Percentiles rank a stretch among this genome's conserved stretches.
phyloP scores from a whole-genome alignment of 305 asterid species.

The Solanum hybrid region DNA sequence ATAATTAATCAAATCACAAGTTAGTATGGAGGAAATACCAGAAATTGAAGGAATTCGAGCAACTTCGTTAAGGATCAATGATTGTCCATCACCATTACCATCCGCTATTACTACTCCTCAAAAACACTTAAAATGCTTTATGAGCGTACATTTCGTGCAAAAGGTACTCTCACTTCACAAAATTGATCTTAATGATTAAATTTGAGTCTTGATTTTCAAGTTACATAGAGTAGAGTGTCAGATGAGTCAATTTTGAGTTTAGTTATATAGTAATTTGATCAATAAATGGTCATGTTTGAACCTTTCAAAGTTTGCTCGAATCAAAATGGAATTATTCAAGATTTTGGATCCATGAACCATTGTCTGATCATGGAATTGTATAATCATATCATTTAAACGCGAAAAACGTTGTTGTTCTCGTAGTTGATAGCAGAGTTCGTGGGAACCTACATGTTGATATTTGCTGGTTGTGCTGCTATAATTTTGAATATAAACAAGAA shows the following conservation, averaged over 20 bases:
- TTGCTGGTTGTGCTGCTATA: constrained; percentile 1
- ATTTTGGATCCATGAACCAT: neutral
- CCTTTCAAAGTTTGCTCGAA: neutral
- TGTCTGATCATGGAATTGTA: neutral
- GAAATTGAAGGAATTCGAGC: neutral
- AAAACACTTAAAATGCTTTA: neutral
- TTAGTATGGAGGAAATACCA: neutral
- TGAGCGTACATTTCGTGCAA: neutral
- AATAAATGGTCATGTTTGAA: neutral
- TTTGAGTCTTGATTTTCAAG: neutral
- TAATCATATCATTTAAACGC: neutral
- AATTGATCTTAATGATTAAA: neutral
- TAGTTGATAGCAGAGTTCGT: neutral
- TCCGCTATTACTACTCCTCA: neutral
- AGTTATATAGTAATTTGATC: neutral
- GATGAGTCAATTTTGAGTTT: neutral
- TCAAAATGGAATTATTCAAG: neutral
- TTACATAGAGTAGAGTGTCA: neutral
- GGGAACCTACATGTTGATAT: neutral
- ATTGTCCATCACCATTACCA: neutral
- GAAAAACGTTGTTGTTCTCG: neutral
- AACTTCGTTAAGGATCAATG: neutral
- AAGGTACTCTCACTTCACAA: neutral
- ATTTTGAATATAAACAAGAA: neutral
- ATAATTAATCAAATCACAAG: neutral